Conservation (phyloP, 1,284 basidiomycete genomes). For the Exobasidium cylindrosporum region DNA sequence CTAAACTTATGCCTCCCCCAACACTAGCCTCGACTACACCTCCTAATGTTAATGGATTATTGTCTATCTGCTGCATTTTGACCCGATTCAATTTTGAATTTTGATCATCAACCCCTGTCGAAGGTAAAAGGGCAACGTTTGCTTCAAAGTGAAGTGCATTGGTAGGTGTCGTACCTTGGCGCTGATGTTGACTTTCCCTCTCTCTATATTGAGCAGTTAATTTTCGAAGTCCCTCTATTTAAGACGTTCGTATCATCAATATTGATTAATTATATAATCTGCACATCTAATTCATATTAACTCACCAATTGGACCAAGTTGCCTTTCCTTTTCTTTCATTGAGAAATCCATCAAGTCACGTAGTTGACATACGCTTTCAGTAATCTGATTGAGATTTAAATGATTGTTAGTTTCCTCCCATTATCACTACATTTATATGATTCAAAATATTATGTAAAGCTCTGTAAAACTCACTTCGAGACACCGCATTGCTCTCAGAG, state of each 20-base stretch:
- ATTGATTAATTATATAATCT: no score
- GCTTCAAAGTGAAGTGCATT: neutral
- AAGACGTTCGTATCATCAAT: neutral
- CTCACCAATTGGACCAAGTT: slow-evolving; percentile 7
- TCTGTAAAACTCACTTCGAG: slow-evolving; percentile 21
- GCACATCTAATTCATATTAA: no score
- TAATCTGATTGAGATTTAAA: slow-evolving; percentile 21
- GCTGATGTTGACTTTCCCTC: neutral
- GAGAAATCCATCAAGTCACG: slow-evolving; percentile 39
- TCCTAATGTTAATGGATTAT: neutral
- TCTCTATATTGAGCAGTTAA: neutral
- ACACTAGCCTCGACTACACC: neutral
- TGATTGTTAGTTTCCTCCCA: no score
- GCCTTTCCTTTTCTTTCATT: neutral
- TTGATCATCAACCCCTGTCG: neutral
- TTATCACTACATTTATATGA: no score
- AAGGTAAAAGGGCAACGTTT: neutral
- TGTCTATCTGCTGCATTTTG: neutral
- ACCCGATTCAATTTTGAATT: neutral
- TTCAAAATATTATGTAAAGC: no score
- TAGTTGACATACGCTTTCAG: slow-evolving; percentile 43
- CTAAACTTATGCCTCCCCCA: neutral
- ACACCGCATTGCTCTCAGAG: slow-evolving; percentile 43
- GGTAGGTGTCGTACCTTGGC: neutral
- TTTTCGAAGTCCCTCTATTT: neutral